Evolutionary conservation across 306 rosid species (phyloP), one percentile per base, ranked within the genome.

Genomic region (Myrica gale): DNA sequence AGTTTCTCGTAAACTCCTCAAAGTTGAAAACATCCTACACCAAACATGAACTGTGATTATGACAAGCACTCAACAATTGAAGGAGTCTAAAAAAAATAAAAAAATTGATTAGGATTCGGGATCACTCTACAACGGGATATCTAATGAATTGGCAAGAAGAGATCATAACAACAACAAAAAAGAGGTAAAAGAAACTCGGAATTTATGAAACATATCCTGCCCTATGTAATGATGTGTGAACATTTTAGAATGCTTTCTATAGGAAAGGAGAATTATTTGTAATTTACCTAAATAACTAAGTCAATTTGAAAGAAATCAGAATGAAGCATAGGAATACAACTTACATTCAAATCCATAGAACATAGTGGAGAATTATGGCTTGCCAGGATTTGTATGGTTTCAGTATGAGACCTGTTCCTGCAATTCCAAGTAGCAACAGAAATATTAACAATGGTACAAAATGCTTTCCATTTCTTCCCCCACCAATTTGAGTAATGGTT

Each of bases 321-420:
- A 58, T n/a, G 71, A 66, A 51, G 47, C n/a, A 76, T 70, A 69
- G 51, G 45, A 69, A 75, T 62, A 77, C 15, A 83, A 83, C 99
- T 88, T 83, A 92, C 99, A 78, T 82, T 82, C 78, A 96, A 83
- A 87, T 96, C 97, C 73, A 89, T 75, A 74, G 71, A 82, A 73
- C 88, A 47, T 60, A 92, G 75, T 8, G 96, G 93, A 32, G 98
- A 96, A 79, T 87, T 90, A 80, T 83, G 96, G 87, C 79, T 80
- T 77, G 89, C 92, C 76, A 96, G 88, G 58, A 89, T 74, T 78
- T 90, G 97, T 66, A 69, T 80, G 81, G 81, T 84, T 79, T 95
- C 99, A 76, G 79, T 85, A 71, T 88, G 91, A 84, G 88, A 81
- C 84, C 82, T 84, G 71, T 90, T 90, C 88, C 99, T 95, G 97